A percentile compares a stretch with the other conserved stretches of the same genome.
Conservation (phyloP, 176 grass and related monocot genomes). For the Triticum monococcum region DNA sequence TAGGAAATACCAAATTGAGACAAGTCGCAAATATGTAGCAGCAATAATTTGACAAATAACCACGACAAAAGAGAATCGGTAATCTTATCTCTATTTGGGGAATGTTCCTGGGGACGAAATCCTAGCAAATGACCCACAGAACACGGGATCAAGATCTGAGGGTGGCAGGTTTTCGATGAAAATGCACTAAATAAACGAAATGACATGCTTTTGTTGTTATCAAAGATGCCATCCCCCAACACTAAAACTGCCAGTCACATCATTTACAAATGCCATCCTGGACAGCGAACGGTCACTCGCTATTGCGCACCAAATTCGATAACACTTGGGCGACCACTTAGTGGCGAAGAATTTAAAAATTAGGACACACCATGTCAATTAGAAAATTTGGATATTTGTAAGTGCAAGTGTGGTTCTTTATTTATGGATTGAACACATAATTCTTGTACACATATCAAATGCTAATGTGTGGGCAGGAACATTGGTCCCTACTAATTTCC, state of each 20-base stretch:
- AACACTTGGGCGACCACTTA: not conserved
- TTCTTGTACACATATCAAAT: not conserved
- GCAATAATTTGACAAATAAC: not conserved
- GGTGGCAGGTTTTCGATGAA: no score
- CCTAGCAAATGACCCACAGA: no score
- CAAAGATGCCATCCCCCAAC: no score
- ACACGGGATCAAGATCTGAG: no score
- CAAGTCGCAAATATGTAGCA: not conserved
- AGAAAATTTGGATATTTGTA: not conserved
- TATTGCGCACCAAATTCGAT: no score
- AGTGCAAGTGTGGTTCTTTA: not conserved
- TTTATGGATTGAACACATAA: not conserved
- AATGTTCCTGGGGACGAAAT: no score
- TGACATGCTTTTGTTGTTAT: no score
- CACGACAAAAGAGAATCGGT: not conserved
- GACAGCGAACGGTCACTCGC: no score
- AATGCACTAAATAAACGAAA: no score
- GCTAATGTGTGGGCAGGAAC: not conserved
- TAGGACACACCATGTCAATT: not conserved
- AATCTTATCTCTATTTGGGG: no score
- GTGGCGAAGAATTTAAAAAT: not conserved
- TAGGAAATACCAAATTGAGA: not conserved
- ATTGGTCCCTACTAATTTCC: not conserved
- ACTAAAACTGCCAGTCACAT: no score
- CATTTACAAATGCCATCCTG: no score